phyloP scores from a whole-genome alignment of 768 basidiomycete genomes.

The Leucosporidium yakuticum region DNA sequence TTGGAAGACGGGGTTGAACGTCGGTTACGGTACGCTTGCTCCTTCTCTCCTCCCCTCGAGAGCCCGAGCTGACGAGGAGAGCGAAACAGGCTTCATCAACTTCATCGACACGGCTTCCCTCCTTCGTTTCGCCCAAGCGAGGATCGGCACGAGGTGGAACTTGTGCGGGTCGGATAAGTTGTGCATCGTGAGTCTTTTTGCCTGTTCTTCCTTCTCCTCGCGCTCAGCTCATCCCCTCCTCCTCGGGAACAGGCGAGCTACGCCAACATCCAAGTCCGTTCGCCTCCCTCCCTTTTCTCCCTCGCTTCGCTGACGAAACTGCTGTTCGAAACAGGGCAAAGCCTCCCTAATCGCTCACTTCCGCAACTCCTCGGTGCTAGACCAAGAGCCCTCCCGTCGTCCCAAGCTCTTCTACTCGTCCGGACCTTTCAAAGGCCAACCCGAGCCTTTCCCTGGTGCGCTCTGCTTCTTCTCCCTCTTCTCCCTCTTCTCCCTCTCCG shows the following conservation, averaged over 20 bases:
- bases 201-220: not conserved
- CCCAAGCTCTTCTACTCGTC: slow-evolving; percentile 69
- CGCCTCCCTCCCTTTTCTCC: no score
- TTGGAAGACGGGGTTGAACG: slow-evolving; percentile 41
- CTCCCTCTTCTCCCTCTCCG: not conserved
- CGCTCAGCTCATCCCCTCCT: not conserved
- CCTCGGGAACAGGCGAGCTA: slow-evolving; percentile 50
- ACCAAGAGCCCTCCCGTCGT: slow-evolving; percentile 72
- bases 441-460: slow-evolving; percentile 48
- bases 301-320: no score
- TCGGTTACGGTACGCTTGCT: slow-evolving; percentile 36
- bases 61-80: not conserved
- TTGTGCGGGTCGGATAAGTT: slow-evolving; percentile 88
- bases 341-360: slow-evolving; percentile 86
- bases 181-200: slow-evolving; percentile 56
- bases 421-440: slow-evolving; percentile 65
- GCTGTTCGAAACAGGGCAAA: slow-evolving; percentile 58
- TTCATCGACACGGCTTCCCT: slow-evolving; percentile 70
- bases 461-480: not conserved
- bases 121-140: slow-evolving; percentile 63
- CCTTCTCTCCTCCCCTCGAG: not conserved
- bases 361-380: slow-evolving; percentile 85
- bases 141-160: slow-evolving; percentile 81
- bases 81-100: slow-evolving; percentile 66
- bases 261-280: slow-evolving; percentile 80